phyloP scores from a whole-genome alignment of 2,329 filamentous ascomycete genomes.

The Cladophialophora yegresii region DNA sequence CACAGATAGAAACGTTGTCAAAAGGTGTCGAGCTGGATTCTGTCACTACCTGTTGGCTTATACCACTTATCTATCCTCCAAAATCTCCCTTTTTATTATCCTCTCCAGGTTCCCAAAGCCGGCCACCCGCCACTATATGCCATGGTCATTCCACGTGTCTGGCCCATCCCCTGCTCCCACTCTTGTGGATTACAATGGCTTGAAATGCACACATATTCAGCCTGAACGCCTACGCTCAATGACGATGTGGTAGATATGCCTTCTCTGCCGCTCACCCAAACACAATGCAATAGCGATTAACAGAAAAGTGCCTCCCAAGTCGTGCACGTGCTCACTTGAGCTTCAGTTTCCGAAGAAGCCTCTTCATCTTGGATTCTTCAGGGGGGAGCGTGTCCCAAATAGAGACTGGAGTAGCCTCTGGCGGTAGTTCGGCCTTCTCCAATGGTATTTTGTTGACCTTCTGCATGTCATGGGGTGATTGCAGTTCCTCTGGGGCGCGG shows the following conservation, averaged over 20 bases:
- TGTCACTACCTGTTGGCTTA: neutral
- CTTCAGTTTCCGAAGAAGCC: slow-evolving; percentile 49
- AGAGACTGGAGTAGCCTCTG: slow-evolving; percentile 46
- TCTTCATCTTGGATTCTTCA: slow-evolving; percentile 46
- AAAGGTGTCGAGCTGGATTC: neutral
- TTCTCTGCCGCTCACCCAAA: slow-evolving; percentile 2
- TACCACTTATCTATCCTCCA: neutral
- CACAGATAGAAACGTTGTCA: neutral
- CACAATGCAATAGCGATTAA: slow-evolving; percentile 7
- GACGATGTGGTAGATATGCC: slow-evolving; percentile 4
- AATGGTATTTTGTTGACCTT: slow-evolving; percentile 59
- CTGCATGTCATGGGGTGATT: slow-evolving; percentile 66
- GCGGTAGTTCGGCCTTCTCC: slow-evolving; percentile 56
- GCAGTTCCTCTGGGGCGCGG: slow-evolving; percentile 59
- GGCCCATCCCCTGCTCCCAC: neutral
- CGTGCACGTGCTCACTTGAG: slow-evolving; percentile 21
- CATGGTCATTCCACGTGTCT: neutral
- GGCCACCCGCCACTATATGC: neutral
- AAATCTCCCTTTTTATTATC: neutral
- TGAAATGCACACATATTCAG: neutral
- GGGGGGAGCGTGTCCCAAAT: slow-evolving; percentile 49
- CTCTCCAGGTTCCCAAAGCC: neutral
- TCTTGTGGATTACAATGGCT: neutral
- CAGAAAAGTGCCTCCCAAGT: neutral
- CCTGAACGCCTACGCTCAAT: slow-evolving; percentile 28